Percentiles rank a stretch among this genome's conserved stretches.
Conservation (phyloP, 2,329 filamentous ascomycete species). For the Botryotinia calthae region DNA sequence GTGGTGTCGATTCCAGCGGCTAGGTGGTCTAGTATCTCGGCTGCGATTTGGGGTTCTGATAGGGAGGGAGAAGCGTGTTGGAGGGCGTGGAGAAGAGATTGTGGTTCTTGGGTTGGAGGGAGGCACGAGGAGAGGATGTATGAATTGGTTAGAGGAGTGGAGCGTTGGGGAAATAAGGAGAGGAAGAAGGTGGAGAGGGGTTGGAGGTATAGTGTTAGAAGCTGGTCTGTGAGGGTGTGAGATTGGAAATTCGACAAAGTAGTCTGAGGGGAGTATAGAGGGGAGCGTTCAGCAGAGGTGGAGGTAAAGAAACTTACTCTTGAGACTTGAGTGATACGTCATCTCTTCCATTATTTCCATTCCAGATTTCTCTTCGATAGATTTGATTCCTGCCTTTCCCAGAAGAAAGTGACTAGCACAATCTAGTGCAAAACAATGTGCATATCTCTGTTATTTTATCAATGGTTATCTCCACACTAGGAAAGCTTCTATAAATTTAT, state of each 20-base stretch:
- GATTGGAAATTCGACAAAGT: not conserved
- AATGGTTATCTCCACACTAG: not conserved
- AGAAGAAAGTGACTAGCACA: slow-evolving; percentile 69
- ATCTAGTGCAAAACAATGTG: slow-evolving; percentile 69
- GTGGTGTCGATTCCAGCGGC: slow-evolving; percentile 71
- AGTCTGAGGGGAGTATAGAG: not conserved
- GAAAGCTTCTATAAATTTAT: too few relatives aligned
- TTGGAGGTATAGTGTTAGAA: slow-evolving; percentile 67
- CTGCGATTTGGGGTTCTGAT: slow-evolving; percentile 55
- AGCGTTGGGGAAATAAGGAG: slow-evolving; percentile 57
- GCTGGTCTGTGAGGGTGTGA: slow-evolving; percentile 48
- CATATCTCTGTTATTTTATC: slow-evolving; percentile 22
- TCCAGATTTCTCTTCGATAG: slow-evolving; percentile 54
- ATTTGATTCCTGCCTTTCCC: slow-evolving; percentile 57
- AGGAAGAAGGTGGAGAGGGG: slow-evolving; percentile 96
- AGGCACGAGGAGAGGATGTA: slow-evolving; percentile 53
- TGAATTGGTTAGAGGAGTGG: slow-evolving; percentile 52
- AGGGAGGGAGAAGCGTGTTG: slow-evolving; percentile 45
- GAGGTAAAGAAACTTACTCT: slow-evolving; percentile 49
- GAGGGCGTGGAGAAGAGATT: slow-evolving; percentile 58
- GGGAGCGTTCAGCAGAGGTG: not conserved
- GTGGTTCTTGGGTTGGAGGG: slow-evolving; percentile 48
- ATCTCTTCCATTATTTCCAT: slow-evolving; percentile 67
- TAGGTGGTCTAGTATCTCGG: slow-evolving; percentile 69
- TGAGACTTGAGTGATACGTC: slow-evolving; percentile 64